Evolutionary conservation across 306 rosid genomes (phyloP).

Genomic region (Vicia villosa): DNA sequence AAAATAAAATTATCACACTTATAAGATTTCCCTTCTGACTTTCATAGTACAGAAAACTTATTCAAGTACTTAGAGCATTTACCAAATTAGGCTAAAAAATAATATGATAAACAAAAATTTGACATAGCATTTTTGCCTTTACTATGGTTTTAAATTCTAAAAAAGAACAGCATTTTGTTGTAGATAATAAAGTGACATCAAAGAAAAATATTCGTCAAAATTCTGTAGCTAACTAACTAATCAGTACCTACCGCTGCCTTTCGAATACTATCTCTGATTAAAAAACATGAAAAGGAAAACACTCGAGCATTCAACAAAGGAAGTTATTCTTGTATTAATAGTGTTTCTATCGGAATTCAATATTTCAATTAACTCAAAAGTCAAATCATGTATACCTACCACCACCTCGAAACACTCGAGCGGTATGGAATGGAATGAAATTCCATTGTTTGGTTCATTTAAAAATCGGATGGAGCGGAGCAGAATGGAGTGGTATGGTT

Average conservation of each 20-base stretch:
- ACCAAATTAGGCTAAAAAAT: neutral
- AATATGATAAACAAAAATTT: neutral
- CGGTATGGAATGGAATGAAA: no score
- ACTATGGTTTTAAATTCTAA: neutral
- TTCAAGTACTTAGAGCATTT: conserved; percentile 13
- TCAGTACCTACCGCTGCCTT: neutral
- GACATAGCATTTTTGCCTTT: neutral
- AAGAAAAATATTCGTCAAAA: neutral
- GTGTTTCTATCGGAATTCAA: neutral
- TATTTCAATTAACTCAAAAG: neutral
- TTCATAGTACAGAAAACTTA: neutral
- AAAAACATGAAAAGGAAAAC: neutral
- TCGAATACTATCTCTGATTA: neutral
- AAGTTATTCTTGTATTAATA: neutral
- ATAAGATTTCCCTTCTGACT: neutral
- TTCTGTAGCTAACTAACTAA: neutral
- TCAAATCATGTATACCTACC: neutral
- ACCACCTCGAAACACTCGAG: no score
- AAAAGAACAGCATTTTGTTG: neutral
- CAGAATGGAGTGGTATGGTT: no score
- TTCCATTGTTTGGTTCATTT: no score
- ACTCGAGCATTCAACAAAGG: neutral
- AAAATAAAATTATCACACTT: conserved; percentile 6
- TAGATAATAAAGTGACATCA: neutral
- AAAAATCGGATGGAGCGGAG: no score